Evolutionary conservation across 352 stramenopile genomes (phyloP).

Genomic region (Pythium aphanidermatum): DNA sequence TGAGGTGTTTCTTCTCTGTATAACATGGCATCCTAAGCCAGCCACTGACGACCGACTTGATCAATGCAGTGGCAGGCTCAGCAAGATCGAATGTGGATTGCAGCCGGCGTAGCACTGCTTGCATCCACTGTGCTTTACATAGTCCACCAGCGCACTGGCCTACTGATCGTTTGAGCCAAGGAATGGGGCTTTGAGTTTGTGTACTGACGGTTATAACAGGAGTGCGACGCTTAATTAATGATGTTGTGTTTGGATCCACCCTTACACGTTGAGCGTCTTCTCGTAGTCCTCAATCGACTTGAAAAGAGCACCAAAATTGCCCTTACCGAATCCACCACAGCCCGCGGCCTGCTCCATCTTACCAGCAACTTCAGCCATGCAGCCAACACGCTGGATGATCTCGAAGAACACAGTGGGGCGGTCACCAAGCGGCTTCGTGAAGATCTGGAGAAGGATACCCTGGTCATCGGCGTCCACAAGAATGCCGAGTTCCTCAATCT

Average conservation of each 20-base stretch:
- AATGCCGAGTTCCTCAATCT: constrained; percentile 90
- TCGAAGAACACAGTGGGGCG: constrained; percentile 88
- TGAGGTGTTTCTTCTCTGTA: no score
- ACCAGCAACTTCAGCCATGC: constrained; percentile 63
- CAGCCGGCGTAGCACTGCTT: constrained; percentile 50
- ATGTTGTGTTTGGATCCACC: not conserved
- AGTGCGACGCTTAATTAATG: not conserved
- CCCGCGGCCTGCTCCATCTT: constrained; percentile 73
- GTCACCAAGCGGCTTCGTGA: constrained; percentile 87
- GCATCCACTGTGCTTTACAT: constrained; percentile 66
- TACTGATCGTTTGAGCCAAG: constrained; percentile 66
- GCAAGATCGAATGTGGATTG: constrained; percentile 78
- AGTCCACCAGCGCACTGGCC: constrained; percentile 64
- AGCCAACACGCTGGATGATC: constrained; percentile 92
- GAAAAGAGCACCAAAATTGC: constrained; percentile 91
- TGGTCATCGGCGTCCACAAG: constrained; percentile 94
- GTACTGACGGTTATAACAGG: not conserved
- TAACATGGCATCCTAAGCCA: no score
- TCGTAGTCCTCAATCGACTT: constrained; percentile 91
- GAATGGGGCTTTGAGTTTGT: not conserved
- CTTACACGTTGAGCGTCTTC: constrained; percentile 75
- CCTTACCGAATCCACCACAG: constrained; percentile 89
- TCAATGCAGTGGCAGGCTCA: constrained; percentile 58
- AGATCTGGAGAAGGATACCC: constrained; percentile 91
- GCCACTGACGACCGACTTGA: not conserved